Evolutionary conservation across 1,284 basidiomycete species (phyloP), one percentile per base, ranked within the genome.

Genomic region (Flammula alnicola): DNA sequence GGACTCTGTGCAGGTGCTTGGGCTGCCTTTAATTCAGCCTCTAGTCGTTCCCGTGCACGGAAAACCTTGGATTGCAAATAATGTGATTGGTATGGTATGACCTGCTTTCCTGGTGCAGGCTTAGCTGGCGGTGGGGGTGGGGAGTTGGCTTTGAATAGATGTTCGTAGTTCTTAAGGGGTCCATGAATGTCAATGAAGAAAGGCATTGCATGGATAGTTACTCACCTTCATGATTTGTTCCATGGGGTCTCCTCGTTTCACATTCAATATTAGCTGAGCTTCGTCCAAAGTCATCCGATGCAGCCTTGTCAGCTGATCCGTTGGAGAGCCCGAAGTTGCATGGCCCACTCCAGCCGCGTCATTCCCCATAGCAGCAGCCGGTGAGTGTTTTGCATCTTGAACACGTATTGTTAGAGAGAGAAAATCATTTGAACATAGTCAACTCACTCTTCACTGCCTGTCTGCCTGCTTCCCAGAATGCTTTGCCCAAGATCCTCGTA

Each of bases 11-110:
- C 47, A n/a, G 59, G 42, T 17, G 76, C 68, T 40, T 73, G 70
- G 32, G 68, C 63, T 16, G 76, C 57, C 54, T 80, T 77, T 49
- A 77, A 57, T 73, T 97, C 94, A 1, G 93, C 93, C 63, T 95
- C 90, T 75, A 99, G 88, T 70, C 97, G 85, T 73, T 98, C 95
- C 51, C 88, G 83, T 16, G 97, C 96, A 40, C 96, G 84, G 38
- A 95, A 86, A 16, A 99, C 91, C 75, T 99, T 99, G 49, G 93
- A 95, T 68, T 98, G 95, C 20, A 99, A 78, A 73, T 99, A 99
- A 70, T 94, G 91, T 27, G 91, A 93, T 68, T 93, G 71, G 35
- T 72, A 66, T n/a, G 79, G 77, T 22, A 71, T 66, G n/a, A 69
- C 59, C 10, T 65, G 66, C 62, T 73, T 77, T 12, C 73, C 66